A percentile compares a stretch with the other conserved stretches of the same genome.
These are phyloP conservation scores for Daldinia bambusicola DNA, from an alignment of 495 filamentous ascomycete species.

Conservation along the genomic window DNA sequence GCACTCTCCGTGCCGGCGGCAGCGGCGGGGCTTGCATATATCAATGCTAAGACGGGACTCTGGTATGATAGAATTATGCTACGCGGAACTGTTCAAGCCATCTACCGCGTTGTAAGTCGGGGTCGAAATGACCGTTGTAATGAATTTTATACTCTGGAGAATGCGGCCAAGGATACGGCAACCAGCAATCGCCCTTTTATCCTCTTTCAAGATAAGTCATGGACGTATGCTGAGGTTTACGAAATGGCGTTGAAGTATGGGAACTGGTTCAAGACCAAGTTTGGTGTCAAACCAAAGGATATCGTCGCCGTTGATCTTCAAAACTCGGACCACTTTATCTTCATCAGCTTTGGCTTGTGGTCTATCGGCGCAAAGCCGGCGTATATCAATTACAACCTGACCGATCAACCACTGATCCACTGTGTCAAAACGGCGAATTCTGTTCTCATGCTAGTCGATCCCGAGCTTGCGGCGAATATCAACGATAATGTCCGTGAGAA, in stretches of 20 bases:
- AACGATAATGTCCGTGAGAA: slow-evolving; percentile 57
- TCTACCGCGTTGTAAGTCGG: slow-evolving; percentile 53
- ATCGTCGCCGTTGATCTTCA: slow-evolving; percentile 90
- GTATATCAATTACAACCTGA: slow-evolving; percentile 93
- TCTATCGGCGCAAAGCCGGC: slow-evolving; percentile 89
- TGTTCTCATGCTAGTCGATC: slow-evolving; percentile 78
- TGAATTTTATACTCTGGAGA: slow-evolving; percentile 83
- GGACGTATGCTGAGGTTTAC: slow-evolving; percentile 87
- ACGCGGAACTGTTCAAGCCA: slow-evolving; percentile 56
- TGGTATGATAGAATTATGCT: slow-evolving; percentile 73
- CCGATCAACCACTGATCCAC: slow-evolving; percentile 78
- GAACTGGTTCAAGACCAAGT: slow-evolving; percentile 78
- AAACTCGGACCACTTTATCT: slow-evolving; percentile 85
- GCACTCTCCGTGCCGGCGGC: slow-evolving; percentile 71
- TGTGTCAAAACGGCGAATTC: slow-evolving; percentile 78
- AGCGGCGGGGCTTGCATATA: slow-evolving; percentile 76
- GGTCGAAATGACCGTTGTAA: slow-evolving; percentile 71
- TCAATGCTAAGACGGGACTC: slow-evolving; percentile 77
- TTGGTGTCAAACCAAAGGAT: slow-evolving; percentile 76
- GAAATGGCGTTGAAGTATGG: slow-evolving; percentile 79
- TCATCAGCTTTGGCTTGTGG: slow-evolving; percentile 89
- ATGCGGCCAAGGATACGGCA: slow-evolving; percentile 66
- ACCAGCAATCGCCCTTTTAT: slow-evolving; percentile 70
- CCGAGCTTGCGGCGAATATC: slow-evolving; percentile 65
- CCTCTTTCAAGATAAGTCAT: slow-evolving; percentile 76